Percentiles rank a stretch among this genome's conserved stretches.
Conservation (phyloP, 768 basidiomycete species). For the Hygrocybe coccinea region DNA sequence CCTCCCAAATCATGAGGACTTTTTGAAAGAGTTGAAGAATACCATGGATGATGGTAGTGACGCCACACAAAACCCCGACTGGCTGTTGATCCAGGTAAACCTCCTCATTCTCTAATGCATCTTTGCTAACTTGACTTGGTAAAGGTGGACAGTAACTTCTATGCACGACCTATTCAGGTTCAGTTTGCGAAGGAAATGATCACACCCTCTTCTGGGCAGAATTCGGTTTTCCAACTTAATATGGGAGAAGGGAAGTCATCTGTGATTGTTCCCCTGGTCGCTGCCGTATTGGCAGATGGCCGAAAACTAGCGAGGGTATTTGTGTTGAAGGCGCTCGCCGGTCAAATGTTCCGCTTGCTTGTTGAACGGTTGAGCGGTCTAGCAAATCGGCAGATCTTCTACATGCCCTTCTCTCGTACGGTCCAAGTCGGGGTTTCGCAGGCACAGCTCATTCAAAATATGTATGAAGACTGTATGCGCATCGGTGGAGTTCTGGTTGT, state of each 20-base stretch:
- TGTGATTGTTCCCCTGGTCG: constrained; percentile 47
- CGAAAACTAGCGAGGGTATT: constrained; percentile 43
- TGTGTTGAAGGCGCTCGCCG: constrained; percentile 42
- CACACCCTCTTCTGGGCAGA: constrained; percentile 30
- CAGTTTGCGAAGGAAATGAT: constrained; percentile 46
- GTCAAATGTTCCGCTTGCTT: constrained; percentile 49
- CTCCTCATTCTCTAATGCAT: background rate
- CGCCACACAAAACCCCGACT: background rate
- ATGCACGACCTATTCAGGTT: constrained; percentile 40
- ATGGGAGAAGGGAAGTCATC: constrained; percentile 58
- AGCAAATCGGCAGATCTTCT: constrained; percentile 43
- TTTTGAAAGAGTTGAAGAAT: constrained; percentile 27
- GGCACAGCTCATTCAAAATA: constrained; percentile 19
- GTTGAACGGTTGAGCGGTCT: constrained; percentile 41
- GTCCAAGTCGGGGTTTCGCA: constrained; percentile 18
- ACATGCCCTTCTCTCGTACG: constrained; percentile 46
- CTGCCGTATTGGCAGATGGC: constrained; percentile 39
- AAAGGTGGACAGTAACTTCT: constrained; percentile 44
- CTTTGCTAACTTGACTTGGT: background rate
- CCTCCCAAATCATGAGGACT: constrained; percentile 25
- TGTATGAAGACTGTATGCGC: constrained; percentile 37
- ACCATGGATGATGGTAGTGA: background rate
- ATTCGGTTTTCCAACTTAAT: constrained; percentile 45
- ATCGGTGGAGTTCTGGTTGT: constrained; percentile 42
- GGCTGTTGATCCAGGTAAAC: constrained; percentile 1